Conservation (phyloP, 2,329 filamentous ascomycete genomes). For the Chalaropsis thielavioides region DNA sequence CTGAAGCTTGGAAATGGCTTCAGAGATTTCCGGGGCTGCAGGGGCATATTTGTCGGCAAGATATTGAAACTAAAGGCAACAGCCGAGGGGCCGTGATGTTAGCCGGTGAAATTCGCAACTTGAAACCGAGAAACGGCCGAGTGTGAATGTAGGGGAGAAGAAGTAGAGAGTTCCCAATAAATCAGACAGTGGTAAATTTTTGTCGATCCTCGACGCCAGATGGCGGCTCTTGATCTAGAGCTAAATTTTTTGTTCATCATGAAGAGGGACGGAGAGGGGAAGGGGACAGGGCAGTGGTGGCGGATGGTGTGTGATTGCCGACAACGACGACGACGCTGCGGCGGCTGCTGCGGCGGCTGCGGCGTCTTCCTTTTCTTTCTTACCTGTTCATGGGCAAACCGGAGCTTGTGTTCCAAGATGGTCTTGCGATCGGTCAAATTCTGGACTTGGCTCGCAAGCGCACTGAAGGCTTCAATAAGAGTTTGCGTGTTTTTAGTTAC, state of each 20-base stretch:
- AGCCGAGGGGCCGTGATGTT: constrained; percentile 4
- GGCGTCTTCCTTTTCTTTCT: constrained; percentile 20
- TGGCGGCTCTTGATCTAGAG: constrained; percentile 70
- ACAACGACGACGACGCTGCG: too few species aligned
- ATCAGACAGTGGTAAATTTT: constrained; percentile 32
- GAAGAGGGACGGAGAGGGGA: constrained; percentile 15
- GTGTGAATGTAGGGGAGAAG: neutral
- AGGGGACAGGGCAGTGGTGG: neutral
- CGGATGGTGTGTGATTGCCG: neutral
- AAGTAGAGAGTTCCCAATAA: constrained; percentile 11
- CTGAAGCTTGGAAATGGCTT: constrained; percentile 52
- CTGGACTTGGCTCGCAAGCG: constrained; percentile 51
- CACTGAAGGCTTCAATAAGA: constrained; percentile 49
- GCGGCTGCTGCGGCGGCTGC: neutral
- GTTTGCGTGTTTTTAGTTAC: constrained; percentile 31
- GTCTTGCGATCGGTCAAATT: constrained; percentile 48
- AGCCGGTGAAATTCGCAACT: constrained; percentile 2
- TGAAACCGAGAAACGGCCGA: neutral
- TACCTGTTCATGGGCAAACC: constrained; percentile 54
- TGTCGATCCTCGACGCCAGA: constrained; percentile 48
- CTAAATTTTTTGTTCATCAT: constrained; percentile 44
- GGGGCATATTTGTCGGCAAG: constrained; percentile 55
- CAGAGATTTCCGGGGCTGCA: constrained; percentile 49
- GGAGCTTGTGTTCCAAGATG: constrained; percentile 51
- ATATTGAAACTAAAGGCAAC: constrained; percentile 40